These are phyloP conservation scores for Ocimum tenuiflorum DNA, from an alignment of 257 asterid genomes.

Conservation along the genomic window DNA sequence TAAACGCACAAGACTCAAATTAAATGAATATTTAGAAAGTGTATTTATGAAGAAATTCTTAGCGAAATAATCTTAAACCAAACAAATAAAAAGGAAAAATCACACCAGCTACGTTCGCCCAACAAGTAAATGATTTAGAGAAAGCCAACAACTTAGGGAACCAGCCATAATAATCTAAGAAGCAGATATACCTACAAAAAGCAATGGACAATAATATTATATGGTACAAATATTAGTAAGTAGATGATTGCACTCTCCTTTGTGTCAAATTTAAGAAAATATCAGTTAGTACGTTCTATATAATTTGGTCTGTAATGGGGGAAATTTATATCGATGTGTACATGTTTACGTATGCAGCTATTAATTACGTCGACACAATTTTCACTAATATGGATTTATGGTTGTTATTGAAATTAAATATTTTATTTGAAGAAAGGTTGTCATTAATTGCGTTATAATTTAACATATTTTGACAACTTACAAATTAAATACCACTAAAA, in stretches of 20 bases:
- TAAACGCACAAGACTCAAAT: neutral
- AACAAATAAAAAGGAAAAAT: no score
- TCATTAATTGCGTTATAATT: neutral
- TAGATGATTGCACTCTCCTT: conserved; percentile 29
- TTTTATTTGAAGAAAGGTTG: neutral
- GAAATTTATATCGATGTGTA: neutral
- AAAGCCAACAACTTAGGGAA: conserved; percentile 44
- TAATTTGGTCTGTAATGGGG: conserved; percentile 19
- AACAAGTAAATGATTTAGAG: conserved; percentile 48
- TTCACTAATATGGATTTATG: neutral
- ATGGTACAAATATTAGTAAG: conserved; percentile 24
- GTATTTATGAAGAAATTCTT: conserved; percentile 19
- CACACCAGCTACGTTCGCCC: conserved; percentile 39
- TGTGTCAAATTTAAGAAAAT: conserved; percentile 31
- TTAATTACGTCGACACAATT: conserved; percentile 17
- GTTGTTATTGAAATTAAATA: no score
- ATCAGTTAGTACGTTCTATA: conserved; percentile 20
- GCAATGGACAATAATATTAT: conserved; percentile 3
- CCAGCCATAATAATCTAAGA: conserved; percentile 29
- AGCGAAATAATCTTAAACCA: conserved; percentile 24
- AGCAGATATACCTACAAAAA: conserved; percentile 19
- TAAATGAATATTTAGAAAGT: conserved; percentile 9
- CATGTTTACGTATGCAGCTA: neutral
- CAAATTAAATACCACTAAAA: no score
- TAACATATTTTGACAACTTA: no score